phyloP scores from a whole-genome alignment of 1,139 yeast species.

The Saccharomyces hybrid region DNA sequence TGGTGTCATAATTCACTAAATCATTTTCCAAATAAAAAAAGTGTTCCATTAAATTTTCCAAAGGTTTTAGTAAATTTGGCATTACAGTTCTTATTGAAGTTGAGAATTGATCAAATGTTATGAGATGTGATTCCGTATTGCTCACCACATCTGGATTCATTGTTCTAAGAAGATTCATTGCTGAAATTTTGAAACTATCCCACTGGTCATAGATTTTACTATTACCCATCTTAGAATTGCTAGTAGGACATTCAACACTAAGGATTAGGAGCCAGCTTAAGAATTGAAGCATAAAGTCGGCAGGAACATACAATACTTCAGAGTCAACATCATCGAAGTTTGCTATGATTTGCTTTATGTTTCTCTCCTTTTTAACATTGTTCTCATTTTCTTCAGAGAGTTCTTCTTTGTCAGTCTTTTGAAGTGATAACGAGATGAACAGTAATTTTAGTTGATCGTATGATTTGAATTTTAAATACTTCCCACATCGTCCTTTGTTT shows the following conservation, averaged over 20 bases:
- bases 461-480: slow-evolving; percentile 30
- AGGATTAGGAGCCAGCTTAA: slow-evolving; percentile 40
- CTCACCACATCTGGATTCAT: slow-evolving; percentile 34
- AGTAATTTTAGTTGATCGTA: slow-evolving; percentile 35
- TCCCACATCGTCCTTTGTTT: slow-evolving; percentile 32
- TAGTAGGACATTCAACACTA: slow-evolving; percentile 30
- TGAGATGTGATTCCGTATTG: slow-evolving; percentile 21
- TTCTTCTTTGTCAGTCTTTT: slow-evolving; percentile 27
- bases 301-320: slow-evolving; percentile 33
- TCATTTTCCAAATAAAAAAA: slow-evolving; percentile 25
- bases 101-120: slow-evolving; percentile 36
- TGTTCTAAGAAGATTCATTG: slow-evolving; percentile 39
- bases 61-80: slow-evolving; percentile 36
- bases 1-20: slow-evolving; percentile 10
- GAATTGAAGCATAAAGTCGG: slow-evolving; percentile 34
- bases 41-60: slow-evolving; percentile 36
- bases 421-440: slow-evolving; percentile 35
- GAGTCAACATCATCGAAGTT: slow-evolving; percentile 31
- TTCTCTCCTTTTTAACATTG: slow-evolving; percentile 9
- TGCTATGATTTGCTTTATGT: slow-evolving; percentile 17
- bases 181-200: slow-evolving; percentile 24
- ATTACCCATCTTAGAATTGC: slow-evolving; percentile 19
- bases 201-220: slow-evolving; percentile 15
- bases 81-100: slow-evolving; percentile 31
- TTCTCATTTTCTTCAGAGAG: slow-evolving; percentile 5